Conservation (phyloP, 1,284 basidiomycete species). For the Microbotryomycetes sp. region DNA sequence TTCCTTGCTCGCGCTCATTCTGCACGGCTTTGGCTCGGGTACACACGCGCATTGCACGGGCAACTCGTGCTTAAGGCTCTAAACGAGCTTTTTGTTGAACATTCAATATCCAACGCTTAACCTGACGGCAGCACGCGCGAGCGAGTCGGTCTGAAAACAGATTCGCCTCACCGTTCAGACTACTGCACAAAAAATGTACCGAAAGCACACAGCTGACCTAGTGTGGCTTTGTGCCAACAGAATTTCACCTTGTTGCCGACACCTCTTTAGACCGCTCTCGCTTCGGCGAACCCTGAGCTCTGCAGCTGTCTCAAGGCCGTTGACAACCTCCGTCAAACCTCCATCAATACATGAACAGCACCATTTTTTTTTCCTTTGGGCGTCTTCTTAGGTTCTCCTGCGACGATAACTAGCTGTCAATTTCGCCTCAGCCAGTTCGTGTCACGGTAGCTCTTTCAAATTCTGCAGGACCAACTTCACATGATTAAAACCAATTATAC, state of each 20-base stretch:
- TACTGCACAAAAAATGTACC: no score
- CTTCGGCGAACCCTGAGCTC: background rate
- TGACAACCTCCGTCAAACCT: background rate
- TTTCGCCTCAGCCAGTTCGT: background rate
- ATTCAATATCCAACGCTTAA: background rate
- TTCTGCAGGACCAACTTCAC: no score
- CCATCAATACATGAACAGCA: background rate
- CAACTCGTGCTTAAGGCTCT: no score
- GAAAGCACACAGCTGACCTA: no score
- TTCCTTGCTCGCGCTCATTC: no score
- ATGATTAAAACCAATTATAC: background rate
- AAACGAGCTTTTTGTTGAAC: background rate
- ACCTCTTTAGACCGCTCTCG: background rate
- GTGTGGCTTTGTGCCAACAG: background rate
- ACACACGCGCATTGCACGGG: no score
- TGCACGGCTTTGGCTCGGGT: no score
- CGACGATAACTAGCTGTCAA: background rate
- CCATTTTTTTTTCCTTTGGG: background rate
- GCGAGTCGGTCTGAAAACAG: background rate
- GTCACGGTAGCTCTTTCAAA: background rate
- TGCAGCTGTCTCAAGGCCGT: background rate
- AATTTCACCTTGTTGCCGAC: background rate
- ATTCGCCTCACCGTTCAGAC: no score
- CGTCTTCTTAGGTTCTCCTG: background rate
- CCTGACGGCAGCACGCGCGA: background rate